Evolutionary conservation across 257 asterid species (phyloP), one percentile per base, ranked within the genome.

Genomic region (Nyctanthes arbortristis): DNA sequence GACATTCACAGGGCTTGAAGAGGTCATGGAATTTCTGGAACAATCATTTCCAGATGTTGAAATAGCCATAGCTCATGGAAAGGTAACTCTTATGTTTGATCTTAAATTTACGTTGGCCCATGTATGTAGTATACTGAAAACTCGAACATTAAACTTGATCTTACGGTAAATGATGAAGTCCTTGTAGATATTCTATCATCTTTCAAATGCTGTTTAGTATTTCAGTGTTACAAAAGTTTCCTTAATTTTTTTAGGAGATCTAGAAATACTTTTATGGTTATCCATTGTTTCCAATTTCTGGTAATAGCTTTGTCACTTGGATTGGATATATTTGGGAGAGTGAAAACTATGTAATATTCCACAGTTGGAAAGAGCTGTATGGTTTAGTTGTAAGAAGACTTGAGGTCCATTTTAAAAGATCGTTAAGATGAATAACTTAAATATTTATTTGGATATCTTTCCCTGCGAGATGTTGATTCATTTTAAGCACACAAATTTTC

Each of bases 61-160:
- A 74, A 82, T 86, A 79, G 97, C 98, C 70, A 82, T 91, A 77
- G 98, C 98, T 76, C 98, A 93, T 77, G 98, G 98, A 78, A 90
- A 93, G 97, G 98, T 93, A 76, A 72, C 61, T 29, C 73, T 75
- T 33, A 32, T 68, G 55, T 11, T 25, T 37, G 43, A 52, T 47
- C 28, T 62, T 16, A 20, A 58, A 34, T 70, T 77, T 69, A 36
- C 67, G 43, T 70, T n/a, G 33, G 61, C n/a, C 29, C 55, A 58
- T 57, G 18, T 64, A 55, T 66, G 31, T 45, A 64, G 69, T 56
- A 55, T 32, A 27, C 63, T 60, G 65, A 31, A 61, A 66, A 24
- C 43, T 56, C 32, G 5, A 62, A 28, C 67, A 68, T 55, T 36
- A 57, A 74, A 54, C 27, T 45, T 52, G 45, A 43, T 59, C 61